Evolutionary conservation across 176 grass and related monocot species (phyloP).

Genomic region (Musa itinerans): DNA sequence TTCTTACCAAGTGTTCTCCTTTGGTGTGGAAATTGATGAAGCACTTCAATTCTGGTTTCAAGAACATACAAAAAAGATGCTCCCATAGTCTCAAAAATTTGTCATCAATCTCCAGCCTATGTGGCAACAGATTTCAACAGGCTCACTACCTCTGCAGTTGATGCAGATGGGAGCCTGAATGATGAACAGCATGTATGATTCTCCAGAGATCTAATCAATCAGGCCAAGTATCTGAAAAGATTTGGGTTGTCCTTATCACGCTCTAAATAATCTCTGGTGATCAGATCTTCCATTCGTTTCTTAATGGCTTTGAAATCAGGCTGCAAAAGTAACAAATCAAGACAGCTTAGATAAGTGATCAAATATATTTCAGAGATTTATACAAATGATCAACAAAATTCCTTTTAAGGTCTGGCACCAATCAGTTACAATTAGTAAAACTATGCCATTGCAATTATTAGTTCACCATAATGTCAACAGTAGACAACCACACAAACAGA

Average conservation of each 20-base stretch:
- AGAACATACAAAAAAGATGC: not conserved
- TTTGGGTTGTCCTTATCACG: slow-evolving; percentile 61
- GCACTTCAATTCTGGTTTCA: no score
- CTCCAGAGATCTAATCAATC: slow-evolving; percentile 11
- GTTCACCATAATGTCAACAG: not conserved
- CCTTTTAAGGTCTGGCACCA: no score
- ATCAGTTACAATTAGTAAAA: no score
- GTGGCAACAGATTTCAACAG: not conserved
- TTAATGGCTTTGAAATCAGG: slow-evolving; percentile 84
- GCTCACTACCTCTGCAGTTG: not conserved
- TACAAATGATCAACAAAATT: no score
- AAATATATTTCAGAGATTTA: not conserved
- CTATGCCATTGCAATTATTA: not conserved
- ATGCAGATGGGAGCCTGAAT: not conserved
- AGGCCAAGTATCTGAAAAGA: slow-evolving; percentile 72
- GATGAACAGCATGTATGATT: not conserved
- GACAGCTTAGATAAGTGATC: not conserved
- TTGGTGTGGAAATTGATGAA: no score
- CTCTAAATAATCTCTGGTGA: slow-evolving; percentile 70
- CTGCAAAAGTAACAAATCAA: slow-evolving; percentile 17
- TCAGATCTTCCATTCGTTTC: slow-evolving; percentile 74
- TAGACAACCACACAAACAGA: not conserved
- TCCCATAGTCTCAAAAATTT: not conserved
- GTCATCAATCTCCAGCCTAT: not conserved
- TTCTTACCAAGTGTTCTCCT: no score